Conservation (phyloP, 768 basidiomycete genomes). For the Mycena metata region DNA sequence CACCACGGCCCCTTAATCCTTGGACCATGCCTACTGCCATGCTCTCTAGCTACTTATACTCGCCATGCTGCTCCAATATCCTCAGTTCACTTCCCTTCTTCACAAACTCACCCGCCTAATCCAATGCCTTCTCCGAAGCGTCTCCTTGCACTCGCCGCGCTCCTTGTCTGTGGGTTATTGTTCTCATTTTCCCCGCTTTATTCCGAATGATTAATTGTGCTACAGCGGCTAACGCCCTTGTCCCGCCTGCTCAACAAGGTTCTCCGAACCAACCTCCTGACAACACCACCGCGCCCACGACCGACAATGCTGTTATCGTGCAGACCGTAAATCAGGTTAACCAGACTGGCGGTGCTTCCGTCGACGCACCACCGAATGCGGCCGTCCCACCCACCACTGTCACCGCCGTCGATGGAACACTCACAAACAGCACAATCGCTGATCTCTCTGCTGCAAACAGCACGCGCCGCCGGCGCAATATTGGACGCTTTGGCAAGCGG, state of each 20-base stretch:
- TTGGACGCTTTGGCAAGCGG: constrained; percentile 38
- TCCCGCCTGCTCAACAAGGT: constrained; percentile 45
- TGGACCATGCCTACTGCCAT: no score
- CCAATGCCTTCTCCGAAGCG: constrained; percentile 21
- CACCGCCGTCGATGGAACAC: constrained; percentile 59
- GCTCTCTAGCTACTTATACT: no score
- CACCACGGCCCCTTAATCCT: no score
- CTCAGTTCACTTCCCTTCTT: no score
- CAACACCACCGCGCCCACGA: constrained; percentile 33
- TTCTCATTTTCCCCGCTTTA: not conserved
- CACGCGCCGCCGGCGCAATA: constrained; percentile 14
- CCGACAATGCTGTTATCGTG: constrained; percentile 28
- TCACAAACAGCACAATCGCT: constrained; percentile 44
- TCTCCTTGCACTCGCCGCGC: constrained; percentile 19
- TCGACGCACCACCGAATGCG: constrained; percentile 25
- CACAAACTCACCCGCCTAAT: no score
- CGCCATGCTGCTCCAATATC: no score
- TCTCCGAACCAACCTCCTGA: constrained; percentile 33
- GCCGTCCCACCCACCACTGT: constrained; percentile 46
- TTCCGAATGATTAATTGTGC: not conserved
- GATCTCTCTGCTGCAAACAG: constrained; percentile 34
- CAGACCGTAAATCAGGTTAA: constrained; percentile 21
- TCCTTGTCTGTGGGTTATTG: no score
- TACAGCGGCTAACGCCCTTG: constrained; percentile 39
- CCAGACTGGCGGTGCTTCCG: constrained; percentile 23